Base-by-base conservation (phyloP, 441 rosid genomes). In the Aquilaria agallochum region DNA sequence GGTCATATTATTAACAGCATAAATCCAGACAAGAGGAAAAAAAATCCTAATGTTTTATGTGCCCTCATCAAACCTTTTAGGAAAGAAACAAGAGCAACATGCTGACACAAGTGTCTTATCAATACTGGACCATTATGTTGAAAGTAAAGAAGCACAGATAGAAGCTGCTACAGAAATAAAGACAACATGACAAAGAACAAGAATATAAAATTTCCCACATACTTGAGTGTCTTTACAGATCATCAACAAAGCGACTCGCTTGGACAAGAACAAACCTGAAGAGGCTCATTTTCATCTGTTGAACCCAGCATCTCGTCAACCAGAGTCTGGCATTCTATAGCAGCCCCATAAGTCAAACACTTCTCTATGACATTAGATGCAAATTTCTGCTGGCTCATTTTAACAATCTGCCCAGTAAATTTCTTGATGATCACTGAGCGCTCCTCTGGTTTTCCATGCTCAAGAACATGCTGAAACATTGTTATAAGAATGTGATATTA, bases 321-420 rank as follows among this genome's bases (percentile, higher is more conserved):
- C 76, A 88, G 76, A 40, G 68, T 65, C 78, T 83, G 88, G 67
- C 92, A 83, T 58, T 88, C 92, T 8, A 58, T 66, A 65, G 83
- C 72, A 54, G 78, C 70, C 33, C 95, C 89, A 69, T 85, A 88
- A 40, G 86, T 77, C 57, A 88, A 69, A 72, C 91, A 88, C 78
- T 87, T 87, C 74, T 85, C 92, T 47, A 85, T 72, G 50, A 88
- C 95, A 62, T 88, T 88, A 11, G 91, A 85, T 56, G 95, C 95
- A 62, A 88, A 88, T 70, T 88, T 88, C 76, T 88, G 95, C 73
- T 88, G 95, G 61, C 95, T 88, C 95, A 88, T 88, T 66, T 83
- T 79, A 69, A 88, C 92, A 49, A 88, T 88, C 80, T 85, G 86
- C 62, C 95, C 95, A 40, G 86, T 73, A 60, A 88, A 68, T 67